Base-by-base conservation (phyloP, 139 green algal genomes). In the Klebsormidium nitens region DNA sequence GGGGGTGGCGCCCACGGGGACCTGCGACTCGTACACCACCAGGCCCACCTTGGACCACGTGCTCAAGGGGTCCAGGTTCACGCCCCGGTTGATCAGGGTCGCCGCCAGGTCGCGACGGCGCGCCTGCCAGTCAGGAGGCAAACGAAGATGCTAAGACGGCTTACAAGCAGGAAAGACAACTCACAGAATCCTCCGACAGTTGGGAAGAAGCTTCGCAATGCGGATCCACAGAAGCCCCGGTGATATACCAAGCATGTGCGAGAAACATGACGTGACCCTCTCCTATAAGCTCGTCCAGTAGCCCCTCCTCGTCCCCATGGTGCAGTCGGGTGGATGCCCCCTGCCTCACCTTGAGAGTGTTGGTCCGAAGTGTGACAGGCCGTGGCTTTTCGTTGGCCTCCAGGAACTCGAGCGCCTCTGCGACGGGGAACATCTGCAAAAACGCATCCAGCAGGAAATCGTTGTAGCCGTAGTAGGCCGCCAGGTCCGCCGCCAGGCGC, bases 1-100 rank as follows among this genome's bases (percentile, higher is more conserved):
- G 1, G 95, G 95, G 1, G 95, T 99, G n/a, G 95, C 95, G 0
- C 95, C 95, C 36, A 99, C 87, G 2, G 95, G 93, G 52, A 99
- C 93, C 66, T 88, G 64, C 60, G 74, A 88, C 46, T 97, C 94
- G 65, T 98, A 98, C 69, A 99, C 91, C 44, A 99, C 91, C 66
- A 99, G 72, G 17, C 93, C 90, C 23, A 93, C 72, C 82, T 99
- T 99, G 56, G 85, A 93, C 94, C 94, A 99, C 49, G 88, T 84
- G 5, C 93, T 90, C 36, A 99, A 89, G 38, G 95, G 94, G 78
- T 99, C 95, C n/a, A 99, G 86, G 68, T 93, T 96, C 2, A 99
- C 90, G 26, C 95, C 95, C 4, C 95, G 82, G 72, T 93, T 91
- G 77, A 98, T 98, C 44, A 99, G 87, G 29, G 90, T 83, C 0